Conservation (phyloP, 306 rosid species). For the Vigna nakashimae region DNA sequence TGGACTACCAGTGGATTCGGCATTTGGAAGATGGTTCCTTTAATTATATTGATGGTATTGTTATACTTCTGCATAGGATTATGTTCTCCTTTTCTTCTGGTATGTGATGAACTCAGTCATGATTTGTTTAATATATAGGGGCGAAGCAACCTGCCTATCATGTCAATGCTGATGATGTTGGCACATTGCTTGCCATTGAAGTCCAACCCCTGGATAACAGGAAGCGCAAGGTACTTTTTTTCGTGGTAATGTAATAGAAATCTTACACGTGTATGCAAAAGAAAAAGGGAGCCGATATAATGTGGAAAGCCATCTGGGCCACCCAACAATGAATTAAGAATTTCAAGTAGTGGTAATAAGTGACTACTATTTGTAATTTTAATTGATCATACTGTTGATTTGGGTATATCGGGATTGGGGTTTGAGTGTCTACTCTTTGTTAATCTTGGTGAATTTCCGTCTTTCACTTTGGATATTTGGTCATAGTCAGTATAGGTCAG, state of each 20-base stretch:
- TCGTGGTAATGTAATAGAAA: slow-evolving; percentile 21
- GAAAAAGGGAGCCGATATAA: slow-evolving; percentile 26
- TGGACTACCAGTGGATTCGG: slow-evolving; percentile 81
- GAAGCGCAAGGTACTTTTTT: slow-evolving; percentile 80
- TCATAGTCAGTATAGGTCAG: not conserved
- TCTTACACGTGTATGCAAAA: slow-evolving; percentile 28
- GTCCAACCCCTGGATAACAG: slow-evolving; percentile 94
- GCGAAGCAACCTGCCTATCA: slow-evolving; percentile 96
- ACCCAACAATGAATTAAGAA: slow-evolving; percentile 16
- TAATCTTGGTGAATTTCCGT: slow-evolving; percentile 14
- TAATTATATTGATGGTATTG: slow-evolving; percentile 83
- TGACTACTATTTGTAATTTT: slow-evolving; percentile 22
- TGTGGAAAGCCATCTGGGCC: not conserved
- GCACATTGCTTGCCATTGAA: slow-evolving; percentile 86
- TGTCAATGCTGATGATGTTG: slow-evolving; percentile 90
- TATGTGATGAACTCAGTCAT: slow-evolving; percentile 39
- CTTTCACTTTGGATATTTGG: not conserved
- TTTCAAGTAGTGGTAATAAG: slow-evolving; percentile 17
- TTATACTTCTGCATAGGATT: slow-evolving; percentile 33
- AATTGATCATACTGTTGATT: slow-evolving; percentile 28
- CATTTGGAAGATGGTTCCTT: slow-evolving; percentile 93
- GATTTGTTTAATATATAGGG: slow-evolving; percentile 59
- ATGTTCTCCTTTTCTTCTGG: slow-evolving; percentile 34
- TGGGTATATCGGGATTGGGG: slow-evolving; percentile 14
- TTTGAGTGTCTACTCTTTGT: not conserved